Evolutionary conservation across 192 early-diverging fungal genomes (phyloP).

Genomic region (Chytriomyces hyalinus): DNA sequence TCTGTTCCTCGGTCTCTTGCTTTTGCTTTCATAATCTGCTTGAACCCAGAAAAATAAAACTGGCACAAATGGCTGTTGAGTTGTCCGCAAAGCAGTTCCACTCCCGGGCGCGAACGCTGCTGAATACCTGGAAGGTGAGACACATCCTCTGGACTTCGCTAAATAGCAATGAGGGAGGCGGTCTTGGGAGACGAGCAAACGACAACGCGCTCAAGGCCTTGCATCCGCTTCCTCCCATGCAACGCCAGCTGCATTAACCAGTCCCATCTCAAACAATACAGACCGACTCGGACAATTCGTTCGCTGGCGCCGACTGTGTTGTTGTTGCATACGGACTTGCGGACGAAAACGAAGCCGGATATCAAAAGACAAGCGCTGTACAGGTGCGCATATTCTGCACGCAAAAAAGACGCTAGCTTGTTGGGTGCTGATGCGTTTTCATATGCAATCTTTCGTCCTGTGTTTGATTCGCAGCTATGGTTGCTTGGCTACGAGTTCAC

Average conservation of each 20-base stretch:
- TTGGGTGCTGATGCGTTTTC: neutral
- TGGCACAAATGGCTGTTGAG: constrained; percentile 13
- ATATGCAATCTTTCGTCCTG: neutral
- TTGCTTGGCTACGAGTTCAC: constrained; percentile 90
- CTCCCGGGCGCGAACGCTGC: constrained; percentile 23
- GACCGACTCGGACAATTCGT: constrained; percentile 17
- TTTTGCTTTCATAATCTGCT: neutral
- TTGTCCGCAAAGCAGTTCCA: constrained; percentile 20
- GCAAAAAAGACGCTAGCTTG: neutral
- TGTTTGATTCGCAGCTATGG: constrained; percentile 74
- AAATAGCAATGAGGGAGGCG: neutral
- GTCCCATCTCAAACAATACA: neutral
- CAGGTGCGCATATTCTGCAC: constrained; percentile 47
- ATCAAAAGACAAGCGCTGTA: constrained; percentile 74
- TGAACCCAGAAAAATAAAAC: neutral
- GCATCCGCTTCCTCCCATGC: neutral
- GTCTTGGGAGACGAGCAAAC: neutral
- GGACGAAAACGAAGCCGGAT: constrained; percentile 70
- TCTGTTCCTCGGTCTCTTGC: too few species aligned
- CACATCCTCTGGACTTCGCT: neutral
- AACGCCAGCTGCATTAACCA: neutral
- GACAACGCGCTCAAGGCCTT: neutral
- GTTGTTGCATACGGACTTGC: constrained; percentile 27
- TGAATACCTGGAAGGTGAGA: constrained; percentile 6
- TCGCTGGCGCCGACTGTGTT: constrained; percentile 7